Evolutionary conservation across 176 grass and related monocot genomes (phyloP).

Genomic region (Carex cristatella): DNA sequence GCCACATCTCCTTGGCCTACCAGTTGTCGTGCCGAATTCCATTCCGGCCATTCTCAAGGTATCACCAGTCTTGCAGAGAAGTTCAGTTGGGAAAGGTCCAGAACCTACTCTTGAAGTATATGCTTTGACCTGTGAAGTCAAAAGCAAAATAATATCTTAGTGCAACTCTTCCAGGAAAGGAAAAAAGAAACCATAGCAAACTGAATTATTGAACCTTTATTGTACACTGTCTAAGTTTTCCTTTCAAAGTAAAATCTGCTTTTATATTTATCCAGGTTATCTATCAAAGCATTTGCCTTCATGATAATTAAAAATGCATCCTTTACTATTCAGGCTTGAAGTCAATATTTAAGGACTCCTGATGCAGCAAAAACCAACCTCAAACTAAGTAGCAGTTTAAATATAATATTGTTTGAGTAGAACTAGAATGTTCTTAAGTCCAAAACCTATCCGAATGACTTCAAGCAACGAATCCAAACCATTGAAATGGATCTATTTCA

Average conservation of each 20-base stretch:
- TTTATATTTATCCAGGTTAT: neutral
- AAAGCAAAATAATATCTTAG: neutral
- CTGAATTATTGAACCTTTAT: neutral
- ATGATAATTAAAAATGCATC: neutral
- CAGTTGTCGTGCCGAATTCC: constrained; percentile 91
- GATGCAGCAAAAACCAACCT: neutral
- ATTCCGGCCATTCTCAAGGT: constrained; percentile 59
- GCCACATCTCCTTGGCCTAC: constrained; percentile 79
- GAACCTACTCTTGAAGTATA: constrained; percentile 92
- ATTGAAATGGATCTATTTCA: too few species aligned
- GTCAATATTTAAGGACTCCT: neutral
- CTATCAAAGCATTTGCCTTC: neutral
- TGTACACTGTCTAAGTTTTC: neutral
- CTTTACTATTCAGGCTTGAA: neutral
- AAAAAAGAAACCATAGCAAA: neutral
- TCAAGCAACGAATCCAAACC: too few species aligned
- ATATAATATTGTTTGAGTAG: too few species aligned
- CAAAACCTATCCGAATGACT: too few species aligned
- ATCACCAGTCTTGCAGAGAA: constrained; percentile 58
- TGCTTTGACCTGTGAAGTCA: constrained; percentile 63
- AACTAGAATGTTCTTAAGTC: too few species aligned
- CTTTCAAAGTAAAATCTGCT: neutral
- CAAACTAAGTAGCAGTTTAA: too few species aligned
- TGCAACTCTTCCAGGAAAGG: neutral
- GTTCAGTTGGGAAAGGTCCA: constrained; percentile 85